A percentile compares a stretch with the other conserved stretches of the same genome.
Evolutionary conservation across 305 asterid genomes (phyloP).

Genomic region (Fraxinus sp.): DNA sequence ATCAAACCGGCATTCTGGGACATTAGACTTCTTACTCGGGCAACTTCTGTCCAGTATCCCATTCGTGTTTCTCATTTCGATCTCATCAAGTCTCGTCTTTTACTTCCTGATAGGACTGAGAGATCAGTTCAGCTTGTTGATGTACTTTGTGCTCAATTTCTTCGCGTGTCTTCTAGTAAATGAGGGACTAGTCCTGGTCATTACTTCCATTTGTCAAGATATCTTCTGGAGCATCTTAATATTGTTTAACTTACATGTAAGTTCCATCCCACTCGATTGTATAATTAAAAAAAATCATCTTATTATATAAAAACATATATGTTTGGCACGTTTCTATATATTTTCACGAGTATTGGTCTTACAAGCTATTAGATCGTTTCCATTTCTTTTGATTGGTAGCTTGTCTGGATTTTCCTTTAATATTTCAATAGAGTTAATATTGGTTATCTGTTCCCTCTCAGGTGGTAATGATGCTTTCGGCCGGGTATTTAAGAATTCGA

Average conservation of each 20-base stretch:
- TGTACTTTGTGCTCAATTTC: slow-evolving; percentile 81
- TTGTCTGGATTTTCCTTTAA: slow-evolving; percentile 7
- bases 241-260: slow-evolving; percentile 72
- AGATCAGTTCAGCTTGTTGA: slow-evolving; percentile 78
- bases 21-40: slow-evolving; percentile 56
- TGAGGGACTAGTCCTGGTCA: slow-evolving; percentile 79
- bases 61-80: slow-evolving; percentile 84
- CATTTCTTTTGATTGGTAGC: not conserved
- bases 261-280: slow-evolving; percentile 30
- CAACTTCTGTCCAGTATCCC: slow-evolving; percentile 86
- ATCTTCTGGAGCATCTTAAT: slow-evolving; percentile 71
- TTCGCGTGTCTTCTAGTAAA: slow-evolving; percentile 84
- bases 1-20: slow-evolving; percentile 80
- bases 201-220: slow-evolving; percentile 63
- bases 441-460: slow-evolving; percentile 31
- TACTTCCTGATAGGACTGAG: slow-evolving; percentile 88
- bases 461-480: slow-evolving; percentile 90
- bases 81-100: slow-evolving; percentile 84
- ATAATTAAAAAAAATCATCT: not conserved
- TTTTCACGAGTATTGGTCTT: not conserved
- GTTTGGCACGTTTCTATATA: not conserved
- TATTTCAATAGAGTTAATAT: slow-evolving; percentile 2
- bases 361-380: not conserved
- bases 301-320: not conserved
- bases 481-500: slow-evolving; percentile 84